Percentiles rank a stretch among this genome's conserved stretches.
Evolutionary conservation across 2,329 filamentous ascomycete genomes (phyloP).

Genomic region (Furcasterigmium sp.): DNA sequence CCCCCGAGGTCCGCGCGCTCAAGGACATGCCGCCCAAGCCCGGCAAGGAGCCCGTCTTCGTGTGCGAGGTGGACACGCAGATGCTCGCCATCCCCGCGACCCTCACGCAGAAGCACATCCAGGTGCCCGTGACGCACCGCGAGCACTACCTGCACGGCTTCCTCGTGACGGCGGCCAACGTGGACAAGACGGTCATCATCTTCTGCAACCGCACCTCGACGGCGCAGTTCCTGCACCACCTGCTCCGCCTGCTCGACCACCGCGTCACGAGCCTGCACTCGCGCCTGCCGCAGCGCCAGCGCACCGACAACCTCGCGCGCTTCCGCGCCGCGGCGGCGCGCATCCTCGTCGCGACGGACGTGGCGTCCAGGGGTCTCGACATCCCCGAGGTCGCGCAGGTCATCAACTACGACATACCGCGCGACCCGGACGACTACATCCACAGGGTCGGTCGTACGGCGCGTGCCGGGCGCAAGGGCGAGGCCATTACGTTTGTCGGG

Average conservation of each 20-base stretch:
- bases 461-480: conserved; percentile 78
- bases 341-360: conserved; percentile 90
- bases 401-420: conserved; percentile 90
- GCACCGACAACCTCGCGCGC: conserved; percentile 80
- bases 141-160: conserved; percentile 93
- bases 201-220: conserved; percentile 92
- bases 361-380: conserved; percentile 89
- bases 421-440: conserved; percentile 97
- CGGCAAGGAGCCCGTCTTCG: conserved; percentile 72
- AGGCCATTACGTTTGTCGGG: conserved; percentile 82
- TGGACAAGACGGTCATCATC: conserved; percentile 74
- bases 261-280: conserved; percentile 90
- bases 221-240: conserved; percentile 82
- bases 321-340: conserved; percentile 87
- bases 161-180: conserved; percentile 71
- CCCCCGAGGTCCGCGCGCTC: conserved; percentile 81
- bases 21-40: conserved; percentile 69
- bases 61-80: conserved; percentile 81
- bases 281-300: conserved; percentile 75
- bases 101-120: conserved; percentile 77
- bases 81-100: conserved; percentile 73
- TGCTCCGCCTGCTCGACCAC: conserved; percentile 80
- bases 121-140: conserved; percentile 85
- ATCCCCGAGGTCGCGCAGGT: conserved; percentile 89
- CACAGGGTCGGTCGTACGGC: conserved; percentile 94